phyloP scores from a whole-genome alignment of 2,329 filamentous ascomycete genomes.

The Stachybotrys chartarum region DNA sequence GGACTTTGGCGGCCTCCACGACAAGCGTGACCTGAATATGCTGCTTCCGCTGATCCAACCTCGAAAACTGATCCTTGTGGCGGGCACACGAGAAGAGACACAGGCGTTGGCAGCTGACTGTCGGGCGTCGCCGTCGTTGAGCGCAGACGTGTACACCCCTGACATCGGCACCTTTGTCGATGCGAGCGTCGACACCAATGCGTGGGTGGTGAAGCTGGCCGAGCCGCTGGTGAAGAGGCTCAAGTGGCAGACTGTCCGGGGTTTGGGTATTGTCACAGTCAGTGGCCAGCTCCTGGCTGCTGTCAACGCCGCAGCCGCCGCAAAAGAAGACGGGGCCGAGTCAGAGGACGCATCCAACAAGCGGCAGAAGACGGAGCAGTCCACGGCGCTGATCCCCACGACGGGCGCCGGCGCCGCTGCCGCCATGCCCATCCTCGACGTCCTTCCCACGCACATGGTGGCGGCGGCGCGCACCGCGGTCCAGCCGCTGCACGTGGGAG shows the following conservation, averaged over 20 bases:
- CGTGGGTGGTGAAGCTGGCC: slow-evolving; percentile 89
- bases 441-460: slow-evolving; percentile 52
- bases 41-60: slow-evolving; percentile 90
- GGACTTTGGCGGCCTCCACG: slow-evolving; percentile 87
- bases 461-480: slow-evolving; percentile 70
- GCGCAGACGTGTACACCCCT: slow-evolving; percentile 78
- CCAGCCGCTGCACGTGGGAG: slow-evolving; percentile 89
- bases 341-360: slow-evolving; percentile 40
- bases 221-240: slow-evolving; percentile 78
- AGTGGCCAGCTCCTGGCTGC: slow-evolving; percentile 58
- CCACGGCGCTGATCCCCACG: slow-evolving; percentile 15
- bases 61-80: slow-evolving; percentile 88
- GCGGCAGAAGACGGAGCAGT: slow-evolving; percentile 38
- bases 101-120: slow-evolving; percentile 72
- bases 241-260: slow-evolving; percentile 91
- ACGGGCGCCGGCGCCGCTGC: slow-evolving; percentile 11
- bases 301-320: slow-evolving; percentile 17
- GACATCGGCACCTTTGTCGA: slow-evolving; percentile 66
- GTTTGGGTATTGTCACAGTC: slow-evolving; percentile 85
- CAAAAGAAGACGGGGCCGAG: slow-evolving; percentile 35
- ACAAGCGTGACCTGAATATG: slow-evolving; percentile 90
- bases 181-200: slow-evolving; percentile 94
- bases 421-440: slow-evolving; percentile 42
- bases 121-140: slow-evolving; percentile 58
- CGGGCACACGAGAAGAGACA: slow-evolving; percentile 74